These are phyloP conservation scores for Phytophthora parvispora DNA, from an alignment of 352 stramenopile genomes.

Conservation along the genomic window DNA sequence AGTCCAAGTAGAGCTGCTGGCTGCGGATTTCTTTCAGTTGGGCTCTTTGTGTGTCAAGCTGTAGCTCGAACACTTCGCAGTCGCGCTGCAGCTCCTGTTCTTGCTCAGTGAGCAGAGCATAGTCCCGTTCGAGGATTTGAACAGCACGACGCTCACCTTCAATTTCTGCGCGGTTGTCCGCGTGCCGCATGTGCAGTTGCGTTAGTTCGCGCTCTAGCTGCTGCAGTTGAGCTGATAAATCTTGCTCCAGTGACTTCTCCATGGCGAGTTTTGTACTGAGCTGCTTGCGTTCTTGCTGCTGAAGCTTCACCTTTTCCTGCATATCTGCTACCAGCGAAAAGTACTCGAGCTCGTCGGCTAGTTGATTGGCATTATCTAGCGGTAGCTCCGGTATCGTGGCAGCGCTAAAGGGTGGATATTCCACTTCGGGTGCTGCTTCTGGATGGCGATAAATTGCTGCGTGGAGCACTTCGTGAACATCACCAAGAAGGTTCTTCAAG, in stretches of 20 bases:
- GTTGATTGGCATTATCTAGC: background rate
- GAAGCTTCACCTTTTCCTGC: constrained; percentile 28
- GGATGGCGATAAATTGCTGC: constrained; percentile 16
- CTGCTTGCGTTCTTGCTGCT: constrained; percentile 22
- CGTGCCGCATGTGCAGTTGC: constrained; percentile 40
- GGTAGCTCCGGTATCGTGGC: background rate
- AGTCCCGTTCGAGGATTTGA: constrained; percentile 58
- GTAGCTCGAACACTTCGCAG: constrained; percentile 46
- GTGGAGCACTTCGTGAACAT: constrained; percentile 20
- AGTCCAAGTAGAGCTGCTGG: constrained; percentile 67
- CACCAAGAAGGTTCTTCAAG: constrained; percentile 32
- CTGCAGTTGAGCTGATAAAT: constrained; percentile 43
- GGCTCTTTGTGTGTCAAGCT: constrained; percentile 52
- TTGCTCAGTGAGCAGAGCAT: constrained; percentile 50
- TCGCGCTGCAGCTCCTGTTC: constrained; percentile 55
- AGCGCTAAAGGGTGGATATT: background rate
- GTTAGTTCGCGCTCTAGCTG: constrained; percentile 51
- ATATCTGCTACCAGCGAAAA: constrained; percentile 28
- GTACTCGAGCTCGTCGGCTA: constrained; percentile 6
- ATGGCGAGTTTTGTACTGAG: constrained; percentile 47
- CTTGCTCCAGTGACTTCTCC: constrained; percentile 52
- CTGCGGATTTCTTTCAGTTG: constrained; percentile 55
- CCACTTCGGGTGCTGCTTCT: background rate
- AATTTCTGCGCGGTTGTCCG: constrained; percentile 48
- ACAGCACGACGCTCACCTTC: constrained; percentile 51